phyloP scores from a whole-genome alignment of 495 filamentous ascomycete species.

The Cetradonia linearis region DNA sequence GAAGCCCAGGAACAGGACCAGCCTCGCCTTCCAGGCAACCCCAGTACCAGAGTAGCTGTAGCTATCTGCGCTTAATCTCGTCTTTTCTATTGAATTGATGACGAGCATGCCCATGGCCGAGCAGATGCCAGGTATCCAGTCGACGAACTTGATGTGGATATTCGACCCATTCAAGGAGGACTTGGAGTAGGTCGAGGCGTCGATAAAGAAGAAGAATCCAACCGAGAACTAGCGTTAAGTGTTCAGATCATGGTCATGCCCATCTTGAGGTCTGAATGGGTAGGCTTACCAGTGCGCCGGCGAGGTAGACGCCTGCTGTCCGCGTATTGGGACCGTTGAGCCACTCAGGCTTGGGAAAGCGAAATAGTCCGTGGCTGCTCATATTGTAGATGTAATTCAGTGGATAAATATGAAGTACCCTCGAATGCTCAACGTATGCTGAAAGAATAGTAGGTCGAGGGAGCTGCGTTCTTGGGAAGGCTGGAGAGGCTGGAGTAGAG shows the following conservation, averaged over 20 bases:
- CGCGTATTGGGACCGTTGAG: slow-evolving; percentile 76
- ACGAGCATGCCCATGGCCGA: slow-evolving; percentile 90
- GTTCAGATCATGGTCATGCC: neutral
- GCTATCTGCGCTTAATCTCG: slow-evolving; percentile 69
- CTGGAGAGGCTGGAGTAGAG: slow-evolving; percentile 4
- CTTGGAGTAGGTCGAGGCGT: slow-evolving; percentile 78
- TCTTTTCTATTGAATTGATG: slow-evolving; percentile 97
- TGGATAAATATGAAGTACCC: neutral
- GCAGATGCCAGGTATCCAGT: slow-evolving; percentile 98
- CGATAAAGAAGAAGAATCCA: slow-evolving; percentile 93
- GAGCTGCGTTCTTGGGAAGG: no score
- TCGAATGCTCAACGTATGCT: neutral
- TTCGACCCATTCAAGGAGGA: slow-evolving; percentile 64
- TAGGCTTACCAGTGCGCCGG: slow-evolving; percentile 70
- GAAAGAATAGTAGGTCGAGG: no score
- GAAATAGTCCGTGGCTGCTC: slow-evolving; percentile 62
- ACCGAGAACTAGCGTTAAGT: slow-evolving; percentile 66
- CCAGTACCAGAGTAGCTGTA: slow-evolving; percentile 78
- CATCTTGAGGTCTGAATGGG: neutral
- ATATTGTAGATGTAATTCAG: slow-evolving; percentile 23
- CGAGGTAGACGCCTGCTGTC: slow-evolving; percentile 72
- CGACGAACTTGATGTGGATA: slow-evolving; percentile 89
- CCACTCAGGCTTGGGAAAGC: slow-evolving; percentile 77
- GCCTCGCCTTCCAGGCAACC: slow-evolving; percentile 90
- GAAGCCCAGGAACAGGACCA: slow-evolving; percentile 94